A percentile compares a stretch with the other conserved stretches of the same genome.
Evolutionary conservation across 2,329 filamentous ascomycete genomes (phyloP).

Genomic region (Penicillium sp.): DNA sequence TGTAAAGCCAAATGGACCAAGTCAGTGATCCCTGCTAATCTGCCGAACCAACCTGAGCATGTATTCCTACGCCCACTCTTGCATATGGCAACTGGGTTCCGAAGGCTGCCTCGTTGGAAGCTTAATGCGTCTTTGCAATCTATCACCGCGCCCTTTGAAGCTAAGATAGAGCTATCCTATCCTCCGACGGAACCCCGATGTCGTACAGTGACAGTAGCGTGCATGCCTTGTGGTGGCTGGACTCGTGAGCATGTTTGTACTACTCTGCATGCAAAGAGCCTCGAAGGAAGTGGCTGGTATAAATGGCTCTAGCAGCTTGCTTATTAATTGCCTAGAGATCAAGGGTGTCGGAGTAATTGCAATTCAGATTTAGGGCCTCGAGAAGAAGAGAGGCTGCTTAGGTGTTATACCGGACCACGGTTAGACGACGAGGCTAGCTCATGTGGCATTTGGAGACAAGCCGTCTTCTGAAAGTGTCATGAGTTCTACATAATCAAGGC

Average conservation of each 20-base stretch:
- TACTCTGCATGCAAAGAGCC: not conserved
- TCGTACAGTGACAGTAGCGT: not conserved
- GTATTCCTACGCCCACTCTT: not conserved
- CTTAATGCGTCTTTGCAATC: not conserved
- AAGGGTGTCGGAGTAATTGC: not conserved
- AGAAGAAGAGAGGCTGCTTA: not conserved
- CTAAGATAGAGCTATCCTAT: not conserved
- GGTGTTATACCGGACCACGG: not conserved
- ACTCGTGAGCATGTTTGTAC: not conserved
- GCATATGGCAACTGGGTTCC: not conserved
- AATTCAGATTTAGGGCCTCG: not conserved
- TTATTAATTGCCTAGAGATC: not conserved
- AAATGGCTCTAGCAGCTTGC: not conserved
- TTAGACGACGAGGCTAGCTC: not conserved
- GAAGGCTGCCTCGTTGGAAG: not conserved
- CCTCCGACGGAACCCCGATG: not conserved
- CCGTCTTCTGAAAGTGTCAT: not conserved
- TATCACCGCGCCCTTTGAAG: not conserved
- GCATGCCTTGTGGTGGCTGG: not conserved
- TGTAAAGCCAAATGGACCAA: not conserved
- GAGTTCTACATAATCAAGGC: not conserved
- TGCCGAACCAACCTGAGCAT: not conserved
- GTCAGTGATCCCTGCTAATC: not conserved
- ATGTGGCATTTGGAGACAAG: not conserved
- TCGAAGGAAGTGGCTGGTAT: not conserved